Evolutionary conservation across 2,329 filamentous ascomycete species (phyloP), one percentile per base, ranked within the genome.

Genomic region (Diatrype stigma): DNA sequence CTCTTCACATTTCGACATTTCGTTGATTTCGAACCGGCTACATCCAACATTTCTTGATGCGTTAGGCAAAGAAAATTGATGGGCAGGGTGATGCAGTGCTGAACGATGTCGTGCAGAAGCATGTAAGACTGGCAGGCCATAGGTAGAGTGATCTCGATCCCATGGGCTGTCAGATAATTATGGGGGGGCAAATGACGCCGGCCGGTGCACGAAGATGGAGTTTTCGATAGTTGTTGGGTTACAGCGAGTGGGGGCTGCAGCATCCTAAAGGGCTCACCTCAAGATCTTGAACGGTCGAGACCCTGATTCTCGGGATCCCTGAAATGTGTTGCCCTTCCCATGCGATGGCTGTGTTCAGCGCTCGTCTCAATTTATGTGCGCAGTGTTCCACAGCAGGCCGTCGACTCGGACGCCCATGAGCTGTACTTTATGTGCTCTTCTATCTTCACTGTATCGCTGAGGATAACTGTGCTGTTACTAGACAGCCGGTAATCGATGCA

Each of bases 391-490:
- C 40, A 26, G 22, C 40, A 42, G 22, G 40, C 21, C 14, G 40
- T 26, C 21, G 16, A 44, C 21, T 28, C 14, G 38, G 38, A 17
- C 8, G 8, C 10, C 38, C 38, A 42, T 23, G 21, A 22, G 19
- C 6, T 21, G 5, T 42, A 7, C 22, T 21, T 21, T 19, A 11
- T n/a, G 23, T 26, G 2, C 11, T 28, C 26, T 16, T n/a, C 7
- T 23, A 7, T 28, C 22, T 44, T 19, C n/a, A 12, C 3, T 6
- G 21, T n/a, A 11, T 44, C 22, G n/a, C 34, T 17, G 6, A 57
- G 53, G 54, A 54, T 51, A 44, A 51, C 50, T 23, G 21, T 12
- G 62, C 60, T 64, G 63, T 64, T 64, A 61, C 51, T 63, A 63
- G 63, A 64, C 62, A 59, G 58, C 59, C 45, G 34, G 30, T 16